A percentile compares a stretch with the other conserved stretches of the same genome.
Conservation (phyloP, 257 asterid species). For the Fraxinus excelsior region DNA sequence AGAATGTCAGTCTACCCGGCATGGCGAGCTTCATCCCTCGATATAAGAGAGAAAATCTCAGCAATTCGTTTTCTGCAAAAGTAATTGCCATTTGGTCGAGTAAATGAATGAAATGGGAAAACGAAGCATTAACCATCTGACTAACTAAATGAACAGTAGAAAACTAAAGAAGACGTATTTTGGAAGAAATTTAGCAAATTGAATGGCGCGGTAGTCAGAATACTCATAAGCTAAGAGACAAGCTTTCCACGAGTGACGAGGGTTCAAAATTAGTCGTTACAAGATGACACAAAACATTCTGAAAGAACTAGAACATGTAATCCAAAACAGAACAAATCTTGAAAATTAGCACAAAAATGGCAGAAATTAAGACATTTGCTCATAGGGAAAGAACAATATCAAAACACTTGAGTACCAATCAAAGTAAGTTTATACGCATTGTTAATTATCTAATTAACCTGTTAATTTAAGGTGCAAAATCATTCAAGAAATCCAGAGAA, state of each 20-base stretch:
- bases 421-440: not conserved
- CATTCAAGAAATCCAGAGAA: not conserved
- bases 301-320: not conserved
- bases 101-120: not conserved
- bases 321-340: not conserved
- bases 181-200: not conserved
- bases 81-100: constrained; percentile 4
- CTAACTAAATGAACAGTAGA: not conserved
- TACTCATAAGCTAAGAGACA: not conserved
- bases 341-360: not conserved
- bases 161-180: not conserved
- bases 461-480: not conserved
- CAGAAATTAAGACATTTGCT: not conserved
- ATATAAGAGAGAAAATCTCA: constrained; percentile 94
- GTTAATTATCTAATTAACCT: not conserved
- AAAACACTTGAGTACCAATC: not conserved
- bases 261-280: not conserved
- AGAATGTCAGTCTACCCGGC: constrained; percentile 61
- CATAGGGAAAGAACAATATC: not conserved
- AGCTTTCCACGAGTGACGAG: not conserved
- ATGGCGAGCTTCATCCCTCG: constrained; percentile 92
- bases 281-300: not conserved
- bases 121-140: not conserved
- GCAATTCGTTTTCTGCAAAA: constrained; percentile 91
- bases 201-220: not conserved